Conservation (phyloP, 176 grass and related monocot species). For the Elymus sibiricus region DNA sequence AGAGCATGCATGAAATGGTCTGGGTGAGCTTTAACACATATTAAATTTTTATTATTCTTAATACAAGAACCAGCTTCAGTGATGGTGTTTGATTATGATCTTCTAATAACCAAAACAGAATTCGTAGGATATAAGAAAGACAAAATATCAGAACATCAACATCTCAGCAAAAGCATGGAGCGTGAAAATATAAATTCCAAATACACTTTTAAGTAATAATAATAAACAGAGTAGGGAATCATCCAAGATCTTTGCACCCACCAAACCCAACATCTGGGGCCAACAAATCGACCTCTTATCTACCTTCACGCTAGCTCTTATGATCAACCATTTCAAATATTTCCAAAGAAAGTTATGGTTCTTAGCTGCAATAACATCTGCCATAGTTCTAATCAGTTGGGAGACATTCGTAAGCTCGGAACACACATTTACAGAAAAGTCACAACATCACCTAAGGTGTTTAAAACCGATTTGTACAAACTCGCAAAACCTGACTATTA, state of each 20-base stretch:
- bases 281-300: slow-evolving; percentile 19
- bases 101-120: neutral
- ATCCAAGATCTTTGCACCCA: slow-evolving; percentile 22
- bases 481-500: neutral
- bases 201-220: neutral
- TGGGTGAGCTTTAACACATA: neutral
- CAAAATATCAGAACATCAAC: slow-evolving; percentile 4
- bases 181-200: neutral
- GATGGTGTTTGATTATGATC: neutral
- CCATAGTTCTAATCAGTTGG: neutral
- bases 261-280: slow-evolving; percentile 16
- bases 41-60: neutral
- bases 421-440: slow-evolving; percentile 13
- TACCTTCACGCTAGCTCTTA: slow-evolving; percentile 7
- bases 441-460: neutral
- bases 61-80: neutral
- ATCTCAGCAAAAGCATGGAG: neutral
- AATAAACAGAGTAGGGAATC: slow-evolving; percentile 22
- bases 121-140: neutral
- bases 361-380: neutral
- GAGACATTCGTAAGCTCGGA: slow-evolving; percentile 3
- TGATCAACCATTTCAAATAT: slow-evolving; percentile 23
- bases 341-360: neutral
- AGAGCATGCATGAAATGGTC: neutral
- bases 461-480: neutral